A percentile compares a stretch with the other conserved stretches of the same genome.
Evolutionary conservation across 495 filamentous ascomycete species (phyloP).

Genomic region (Physcia stellaris): DNA sequence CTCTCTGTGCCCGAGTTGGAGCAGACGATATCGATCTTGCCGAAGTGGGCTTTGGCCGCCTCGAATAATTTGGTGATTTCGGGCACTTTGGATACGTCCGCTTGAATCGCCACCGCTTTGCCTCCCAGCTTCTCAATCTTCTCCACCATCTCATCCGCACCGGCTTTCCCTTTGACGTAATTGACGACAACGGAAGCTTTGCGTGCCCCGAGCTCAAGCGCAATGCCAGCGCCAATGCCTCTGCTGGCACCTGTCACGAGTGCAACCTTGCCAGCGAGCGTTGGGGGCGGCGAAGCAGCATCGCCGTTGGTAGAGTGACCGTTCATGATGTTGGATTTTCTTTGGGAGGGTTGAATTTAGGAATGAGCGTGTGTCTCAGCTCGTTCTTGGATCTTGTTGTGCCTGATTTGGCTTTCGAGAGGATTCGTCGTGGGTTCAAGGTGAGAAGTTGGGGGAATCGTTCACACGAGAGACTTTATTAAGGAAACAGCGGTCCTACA

Average conservation of each 20-base stretch:
- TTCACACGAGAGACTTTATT: too few species aligned
- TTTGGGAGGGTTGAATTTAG: too few species aligned
- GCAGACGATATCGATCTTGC: slow-evolving; percentile 63
- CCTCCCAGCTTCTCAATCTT: slow-evolving; percentile 46
- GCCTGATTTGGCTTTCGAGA: too few species aligned
- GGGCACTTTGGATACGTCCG: slow-evolving; percentile 53
- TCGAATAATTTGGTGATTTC: slow-evolving; percentile 51
- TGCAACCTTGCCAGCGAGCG: slow-evolving; percentile 53
- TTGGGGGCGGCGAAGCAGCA: slow-evolving; percentile 22
- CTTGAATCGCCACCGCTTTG: slow-evolving; percentile 56
- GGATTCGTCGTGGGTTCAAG: too few species aligned
- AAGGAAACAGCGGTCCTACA: too few species aligned
- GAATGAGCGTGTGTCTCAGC: too few species aligned
- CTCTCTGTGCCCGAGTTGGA: slow-evolving; percentile 48
- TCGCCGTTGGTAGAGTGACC: not conserved
- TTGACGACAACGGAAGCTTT: slow-evolving; percentile 65
- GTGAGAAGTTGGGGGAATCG: too few species aligned
- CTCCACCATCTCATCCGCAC: slow-evolving; percentile 48
- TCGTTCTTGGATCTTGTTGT: too few species aligned
- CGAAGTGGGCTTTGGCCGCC: slow-evolving; percentile 51
- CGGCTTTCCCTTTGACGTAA: slow-evolving; percentile 49
- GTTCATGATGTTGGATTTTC: too few species aligned
- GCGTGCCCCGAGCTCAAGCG: slow-evolving; percentile 59
- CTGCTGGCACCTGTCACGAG: slow-evolving; percentile 60
- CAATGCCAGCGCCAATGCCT: slow-evolving; percentile 63